Evolutionary conservation across 768 basidiomycete species (phyloP).

Genomic region (Tylopilus intermedius): DNA sequence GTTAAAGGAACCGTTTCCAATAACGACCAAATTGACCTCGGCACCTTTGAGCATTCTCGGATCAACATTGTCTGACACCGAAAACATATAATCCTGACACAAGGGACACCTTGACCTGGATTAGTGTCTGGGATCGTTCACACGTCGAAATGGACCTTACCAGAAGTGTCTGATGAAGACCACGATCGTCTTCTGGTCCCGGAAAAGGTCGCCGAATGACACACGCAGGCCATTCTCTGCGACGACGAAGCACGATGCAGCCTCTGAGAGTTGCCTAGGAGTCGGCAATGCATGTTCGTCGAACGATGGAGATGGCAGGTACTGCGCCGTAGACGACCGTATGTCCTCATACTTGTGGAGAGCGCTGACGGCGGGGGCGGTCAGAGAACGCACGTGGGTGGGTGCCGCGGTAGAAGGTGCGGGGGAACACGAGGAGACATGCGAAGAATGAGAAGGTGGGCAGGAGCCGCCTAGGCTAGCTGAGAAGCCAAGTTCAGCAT

Average conservation of each 20-base stretch:
- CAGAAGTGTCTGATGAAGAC: conserved; percentile 88
- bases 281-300: conserved; percentile 51
- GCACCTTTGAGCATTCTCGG: conserved; percentile 43
- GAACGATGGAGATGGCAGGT: conserved; percentile 20
- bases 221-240: conserved; percentile 63
- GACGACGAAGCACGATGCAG: conserved; percentile 58
- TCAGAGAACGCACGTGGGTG: conserved; percentile 23
- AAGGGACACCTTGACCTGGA: conserved; percentile 55
- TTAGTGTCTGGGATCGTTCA: conserved; percentile 2
- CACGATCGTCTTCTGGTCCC: conserved; percentile 56
- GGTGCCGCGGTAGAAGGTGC: conserved; percentile 4
- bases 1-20: conserved; percentile 72
- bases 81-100: conserved; percentile 85
- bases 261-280: conserved; percentile 51
- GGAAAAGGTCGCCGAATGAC: conserved; percentile 66
- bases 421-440: conserved; percentile 8
- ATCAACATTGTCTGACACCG: conserved; percentile 48
- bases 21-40: conserved; percentile 60
- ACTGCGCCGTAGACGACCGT: conserved; percentile 17
- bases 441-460: conserved; percentile 16
- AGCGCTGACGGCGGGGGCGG: conserved; percentile 14
- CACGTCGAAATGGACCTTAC: conserved; percentile 29
- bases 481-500: conserved; percentile 25
- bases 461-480: conserved; percentile 3
- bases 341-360: conserved; percentile 5